phyloP scores from a whole-genome alignment of 345 rosid species.

The Aegle marmelos region DNA sequence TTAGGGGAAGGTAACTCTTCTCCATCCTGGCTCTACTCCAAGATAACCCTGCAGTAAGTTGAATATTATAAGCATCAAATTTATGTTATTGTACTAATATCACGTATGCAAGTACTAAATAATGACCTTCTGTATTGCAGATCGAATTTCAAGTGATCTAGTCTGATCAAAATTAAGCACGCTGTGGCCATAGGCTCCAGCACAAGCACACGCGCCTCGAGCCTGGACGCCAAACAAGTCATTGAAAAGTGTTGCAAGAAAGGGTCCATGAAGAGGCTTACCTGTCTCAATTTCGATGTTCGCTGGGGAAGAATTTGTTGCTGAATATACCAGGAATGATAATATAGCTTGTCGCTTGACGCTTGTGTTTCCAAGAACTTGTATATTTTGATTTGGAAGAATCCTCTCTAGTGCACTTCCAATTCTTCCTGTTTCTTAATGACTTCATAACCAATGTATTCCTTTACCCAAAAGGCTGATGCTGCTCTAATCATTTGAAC shows the following conservation, averaged over 20 bases:
- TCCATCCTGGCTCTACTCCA: slow-evolving; percentile 26
- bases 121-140: slow-evolving; percentile 37
- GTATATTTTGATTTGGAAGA: slow-evolving; percentile 35
- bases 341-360: slow-evolving; percentile 40
- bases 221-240: slow-evolving; percentile 68
- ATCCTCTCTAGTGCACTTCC: slow-evolving; percentile 41
- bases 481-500: slow-evolving; percentile 56
- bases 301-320: slow-evolving; percentile 16
- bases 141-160: slow-evolving; percentile 30
- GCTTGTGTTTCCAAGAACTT: slow-evolving; percentile 40
- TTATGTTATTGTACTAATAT: background rate
- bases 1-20: slow-evolving; percentile 66
- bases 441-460: slow-evolving; percentile 29
- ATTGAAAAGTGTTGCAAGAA: slow-evolving; percentile 46
- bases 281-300: slow-evolving; percentile 5
- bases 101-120: background rate
- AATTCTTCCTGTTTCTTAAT: slow-evolving; percentile 40
- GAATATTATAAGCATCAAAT: background rate
- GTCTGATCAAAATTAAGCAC: slow-evolving; percentile 32
- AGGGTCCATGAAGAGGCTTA: slow-evolving; percentile 59
- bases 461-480: slow-evolving; percentile 55
- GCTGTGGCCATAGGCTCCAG: slow-evolving; percentile 60
- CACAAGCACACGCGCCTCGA: slow-evolving; percentile 27
- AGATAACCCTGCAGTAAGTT: slow-evolving; percentile 43
- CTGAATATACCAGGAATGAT: slow-evolving; percentile 50